Evolutionary conservation across 2,329 filamentous ascomycete genomes (phyloP).

Genomic region (Fusarium guadeloupense): DNA sequence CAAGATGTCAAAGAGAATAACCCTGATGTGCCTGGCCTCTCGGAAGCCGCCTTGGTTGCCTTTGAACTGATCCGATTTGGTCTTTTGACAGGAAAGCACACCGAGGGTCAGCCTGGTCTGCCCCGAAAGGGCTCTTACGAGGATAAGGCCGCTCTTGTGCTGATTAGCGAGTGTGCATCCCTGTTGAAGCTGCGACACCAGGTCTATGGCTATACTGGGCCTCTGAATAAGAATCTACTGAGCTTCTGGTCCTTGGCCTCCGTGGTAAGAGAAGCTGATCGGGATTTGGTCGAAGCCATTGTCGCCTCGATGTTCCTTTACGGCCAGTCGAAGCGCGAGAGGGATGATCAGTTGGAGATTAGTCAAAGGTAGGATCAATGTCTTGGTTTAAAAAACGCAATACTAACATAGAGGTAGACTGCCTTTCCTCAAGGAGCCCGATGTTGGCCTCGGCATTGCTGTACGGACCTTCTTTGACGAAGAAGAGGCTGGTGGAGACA

Average conservation of each 20-base stretch:
- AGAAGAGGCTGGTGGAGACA: constrained; percentile 66
- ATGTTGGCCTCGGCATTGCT: constrained; percentile 80
- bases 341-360: constrained; percentile 72
- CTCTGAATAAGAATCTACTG: constrained; percentile 88
- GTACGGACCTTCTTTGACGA: constrained; percentile 84
- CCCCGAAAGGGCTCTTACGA: constrained; percentile 69
- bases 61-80: constrained; percentile 86
- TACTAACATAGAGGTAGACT: constrained; percentile 55
- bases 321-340: constrained; percentile 77
- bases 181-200: constrained; percentile 84
- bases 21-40: constrained; percentile 61
- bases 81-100: constrained; percentile 76
- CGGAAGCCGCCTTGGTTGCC: constrained; percentile 83
- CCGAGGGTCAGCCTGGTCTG: constrained; percentile 63
- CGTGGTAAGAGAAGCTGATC: constrained; percentile 78
- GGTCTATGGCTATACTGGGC: constrained; percentile 90
- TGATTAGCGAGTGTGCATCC: constrained; percentile 88
- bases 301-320: constrained; percentile 82
- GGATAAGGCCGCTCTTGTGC: constrained; percentile 79
- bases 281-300: constrained; percentile 86
- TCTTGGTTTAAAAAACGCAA: background rate
- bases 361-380: constrained; percentile 70
- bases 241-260: constrained; percentile 86
- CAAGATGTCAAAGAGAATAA: constrained; percentile 61
- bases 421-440: constrained; percentile 74